Base-by-base conservation (phyloP, 768 basidiomycete species). In the Boletus vinaceobasis region DNA sequence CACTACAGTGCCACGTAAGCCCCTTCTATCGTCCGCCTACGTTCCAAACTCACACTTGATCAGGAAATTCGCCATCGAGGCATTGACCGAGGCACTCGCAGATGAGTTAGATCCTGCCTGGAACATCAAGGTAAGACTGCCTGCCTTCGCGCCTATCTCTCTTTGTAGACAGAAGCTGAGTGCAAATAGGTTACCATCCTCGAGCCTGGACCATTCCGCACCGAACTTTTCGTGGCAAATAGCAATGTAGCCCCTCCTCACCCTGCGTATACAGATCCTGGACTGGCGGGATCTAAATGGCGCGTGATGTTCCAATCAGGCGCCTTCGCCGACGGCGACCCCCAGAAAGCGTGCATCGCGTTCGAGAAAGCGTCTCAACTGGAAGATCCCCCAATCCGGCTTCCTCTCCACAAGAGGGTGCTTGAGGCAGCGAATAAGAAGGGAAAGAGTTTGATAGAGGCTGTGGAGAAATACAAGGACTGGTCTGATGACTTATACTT, bases 1-100 rank as follows among this genome's bases (percentile, higher is more conserved):
- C 51, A 65, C 32, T 73, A 72, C 48, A 40, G 61, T 31, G 71
- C 70, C 19, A 48, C 62, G 69, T 72, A 33, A 50, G 61, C 43
- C 4, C 5, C 10, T n/a, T 36, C 38, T 1, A 13, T 39, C 37
- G 40, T 31, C 7, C n/a, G 8, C 5, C 14, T 26, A 29, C 33
- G 37, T 35, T 37, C 3, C 1, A 1, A 32, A 10, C 32, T 50
- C 38, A 33, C 27, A 11, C 6, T 32, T 35, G 1, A 27, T 43
- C 27, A 65, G 60, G 31, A 60, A 65, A 49, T 55, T 35, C 7
- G 73, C 69, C 6, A 21, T 72, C 5, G 71, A 73, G 48, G 71
- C 50, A 3, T 50, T 73, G 17, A 63, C 61, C 2, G 66, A 72
- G 50, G 50, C 64, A 7, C 60, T 60, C 11, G 43, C 17, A 9